Conservation (phyloP, 345 rosid species). For the Eucalyptus polybractea region DNA sequence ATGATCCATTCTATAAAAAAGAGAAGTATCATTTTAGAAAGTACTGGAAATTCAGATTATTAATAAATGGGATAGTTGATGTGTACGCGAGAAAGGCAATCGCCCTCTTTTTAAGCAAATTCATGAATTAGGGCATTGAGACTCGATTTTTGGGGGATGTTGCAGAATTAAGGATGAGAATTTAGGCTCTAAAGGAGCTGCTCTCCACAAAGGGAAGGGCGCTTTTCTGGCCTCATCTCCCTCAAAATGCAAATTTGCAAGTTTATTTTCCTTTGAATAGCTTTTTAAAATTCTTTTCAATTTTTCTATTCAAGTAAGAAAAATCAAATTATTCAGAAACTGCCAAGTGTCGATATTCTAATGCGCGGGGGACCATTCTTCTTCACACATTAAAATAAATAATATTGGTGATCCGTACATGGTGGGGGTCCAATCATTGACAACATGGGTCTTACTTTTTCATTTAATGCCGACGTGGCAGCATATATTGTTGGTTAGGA, state of each 20-base stretch:
- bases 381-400: neutral
- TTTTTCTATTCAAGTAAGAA: neutral
- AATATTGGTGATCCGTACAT: neutral
- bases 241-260: neutral
- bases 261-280: neutral
- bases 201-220: neutral
- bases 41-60: neutral
- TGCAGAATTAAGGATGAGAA: neutral
- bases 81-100: neutral
- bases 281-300: neutral
- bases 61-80: neutral
- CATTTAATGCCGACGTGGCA: neutral
- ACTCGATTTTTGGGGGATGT: neutral
- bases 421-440: neutral
- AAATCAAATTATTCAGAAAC: neutral
- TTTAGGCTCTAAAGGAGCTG: neutral
- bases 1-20: neutral
- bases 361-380: neutral
- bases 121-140: neutral
- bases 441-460: neutral
- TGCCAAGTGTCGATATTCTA: neutral
- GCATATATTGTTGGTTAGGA: neutral
- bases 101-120: neutral
- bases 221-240: neutral
- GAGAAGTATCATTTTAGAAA: neutral